Base-by-base conservation (phyloP, 495 filamentous ascomycete genomes). In the Thermothielavioides terrestris region DNA sequence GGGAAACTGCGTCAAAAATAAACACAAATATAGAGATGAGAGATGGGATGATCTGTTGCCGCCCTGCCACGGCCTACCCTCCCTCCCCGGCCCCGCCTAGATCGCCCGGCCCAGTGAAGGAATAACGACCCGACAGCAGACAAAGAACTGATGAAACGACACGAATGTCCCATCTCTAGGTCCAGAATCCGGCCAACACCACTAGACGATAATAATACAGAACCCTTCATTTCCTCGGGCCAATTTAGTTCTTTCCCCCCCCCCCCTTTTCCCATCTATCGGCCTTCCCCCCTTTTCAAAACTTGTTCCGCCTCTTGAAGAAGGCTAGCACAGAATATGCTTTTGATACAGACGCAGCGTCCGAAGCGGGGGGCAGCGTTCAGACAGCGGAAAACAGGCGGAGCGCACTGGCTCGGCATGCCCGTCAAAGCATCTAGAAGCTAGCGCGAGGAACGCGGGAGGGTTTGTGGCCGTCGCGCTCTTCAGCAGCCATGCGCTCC, bases 151-250 rank as follows among this genome's bases (percentile, higher is more conserved):
- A 25, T 30, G 36, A 30, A 49, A 49, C 36, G 46, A 40, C 20
- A 27, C 46, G 18, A 31, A 40, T 38, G 27, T 36, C 45, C 46
- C 46, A 49, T 49, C 46, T 39, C 35, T 30, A 30, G 15, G 27
- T 18, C 47, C 47, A 18, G 21, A 34, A 42, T 42, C 38, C 38
- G 38, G 37, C 34, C 38, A 34, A 49, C 47, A 42, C 47, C 47
- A n/a, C 27, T 28, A 49, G 37, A 49, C 38, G 17, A 39, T 42
- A 30, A 49, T 42, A n/a, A 35, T 35, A 49, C 47, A 49, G n/a
- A 42, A 27, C 47, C 27, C 7, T 35, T 14, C 32, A 18, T 46
- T 34, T 34, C 31, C 35, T 7, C n/a, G n/a, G n/a, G n/a, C n/a
- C n/a, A n/a, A n/a, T n/a, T n/a, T n/a, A n/a, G n/a, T n/a, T 12